Base-by-base conservation (phyloP, 352 stramenopile species). In the Blastocystis sp. region DNA sequence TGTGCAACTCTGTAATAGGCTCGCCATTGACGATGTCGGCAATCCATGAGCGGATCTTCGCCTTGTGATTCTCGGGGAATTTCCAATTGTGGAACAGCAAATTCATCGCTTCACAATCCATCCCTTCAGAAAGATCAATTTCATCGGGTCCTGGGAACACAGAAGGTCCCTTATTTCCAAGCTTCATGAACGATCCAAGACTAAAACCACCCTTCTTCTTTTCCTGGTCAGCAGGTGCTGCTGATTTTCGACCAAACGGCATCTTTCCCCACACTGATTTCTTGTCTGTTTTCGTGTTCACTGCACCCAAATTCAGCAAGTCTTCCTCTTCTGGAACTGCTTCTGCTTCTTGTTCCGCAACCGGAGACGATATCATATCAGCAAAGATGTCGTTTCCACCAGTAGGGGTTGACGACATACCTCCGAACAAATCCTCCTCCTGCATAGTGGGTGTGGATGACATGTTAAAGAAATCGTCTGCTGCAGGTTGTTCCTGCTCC, bases 131-230 rank as follows among this genome's bases (percentile, higher is more conserved):
- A 2, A 79, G 26, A 47, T 79, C 68, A 11, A 79, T 37, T 34
- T 79, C 68, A 18, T 79, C 68, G 8, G 68, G 41, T 34, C 26
- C 26, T 7, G 68, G 68, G 68, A 79, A 79, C 39, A 26, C n/a
- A 41, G 24, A n/a, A 13, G 39, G n/a, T 9, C 43, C n/a, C 68
- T 79, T 79, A 1, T 20, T 18, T 56, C 68, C 68, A 13, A 79
- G n/a, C 37, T 79, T 79, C 41, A 63, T 79, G 26, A 79, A 34
- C 50, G 68, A 79, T 9, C 39, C 68, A 6, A 79, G 30, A 20
- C 68, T 43, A 34, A 79, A 79, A 30, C 68, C 68, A 0, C 37
- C 41, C 68, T 79, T 79, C 68, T 79, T 79, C 66, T 76, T 76
- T 47, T 79, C 68, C 18, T 56, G 16, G 16, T 79, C 47, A 59